Evolutionary conservation across 257 asterid species (phyloP), one percentile per base, ranked within the genome.

Genomic region (Coffea canephora): DNA sequence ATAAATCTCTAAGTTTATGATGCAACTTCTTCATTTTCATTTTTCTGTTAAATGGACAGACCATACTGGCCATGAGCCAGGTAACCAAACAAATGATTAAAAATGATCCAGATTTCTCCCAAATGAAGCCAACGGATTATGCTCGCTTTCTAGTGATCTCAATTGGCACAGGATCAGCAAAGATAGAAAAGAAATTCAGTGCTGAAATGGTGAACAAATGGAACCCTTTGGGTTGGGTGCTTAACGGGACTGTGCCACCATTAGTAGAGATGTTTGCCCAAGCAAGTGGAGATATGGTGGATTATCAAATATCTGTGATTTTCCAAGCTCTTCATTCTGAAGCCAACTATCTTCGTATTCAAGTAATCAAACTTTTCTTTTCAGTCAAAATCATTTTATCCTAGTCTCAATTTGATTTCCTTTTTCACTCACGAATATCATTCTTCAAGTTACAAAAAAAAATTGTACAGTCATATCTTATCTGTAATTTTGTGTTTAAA

Each of bases 211-310:
- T 86, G 10, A 83, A 83, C 6, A 88, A 84, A 79, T 90, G 89
- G 91, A 88, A 86, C 1, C 36, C 78, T 45, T 23, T 85, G 0
- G 79, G 85, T 2, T 88, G 93, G 93, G 8, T 87, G 12, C 18
- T 81, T 2, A 34, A 72, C 10, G 80, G 79, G 23, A 77, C 85
- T 7, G 81, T 81, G 19, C 78, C 84, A 5, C 94, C 92, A 0
- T 10, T 90, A 21, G 13, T 89, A 0, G 93, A 90, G n/a, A 81
- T 84, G 9, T 89, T 84, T 31, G 72, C 77, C 3, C 83, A 84
- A 59, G 86, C 93, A 23, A 86, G 89, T 62, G 76, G 81, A 4
- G 89, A 90, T 76, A 87, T 90, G 91, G 89, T 85, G 49, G 91
- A 90, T 78, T 69, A 81, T 6, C 90, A 88, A 52, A n/a, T 82